A percentile compares a stretch with the other conserved stretches of the same genome.
These are phyloP conservation scores for Candida arabinofermentans DNA, from an alignment of 805 yeast genomes.

Conservation along the genomic window DNA sequence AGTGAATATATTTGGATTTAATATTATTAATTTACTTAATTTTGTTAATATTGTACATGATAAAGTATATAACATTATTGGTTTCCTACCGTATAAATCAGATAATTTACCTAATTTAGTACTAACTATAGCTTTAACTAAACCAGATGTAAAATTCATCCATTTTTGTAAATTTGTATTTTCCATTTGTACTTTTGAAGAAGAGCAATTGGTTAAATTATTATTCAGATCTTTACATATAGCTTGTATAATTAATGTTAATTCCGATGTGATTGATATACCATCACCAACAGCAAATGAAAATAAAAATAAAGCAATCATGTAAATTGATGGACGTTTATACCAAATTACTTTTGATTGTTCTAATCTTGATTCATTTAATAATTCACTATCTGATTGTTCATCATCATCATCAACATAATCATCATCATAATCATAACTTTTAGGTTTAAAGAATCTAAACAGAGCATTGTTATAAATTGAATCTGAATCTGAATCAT, in stretches of 20 bases:
- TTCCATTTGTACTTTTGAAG: slow-evolving; percentile 37
- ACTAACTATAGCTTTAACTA: slow-evolving; percentile 46
- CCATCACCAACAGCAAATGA: slow-evolving; percentile 40
- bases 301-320: slow-evolving; percentile 42
- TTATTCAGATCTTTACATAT: slow-evolving; percentile 33
- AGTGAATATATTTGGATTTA: slow-evolving; percentile 17
- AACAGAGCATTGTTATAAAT: too few species aligned
- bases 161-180: slow-evolving; percentile 49
- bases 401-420: slow-evolving; percentile 29
- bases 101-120: slow-evolving; percentile 62
- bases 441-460: slow-evolving; percentile 3
- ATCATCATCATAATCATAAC: slow-evolving; percentile 23
- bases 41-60: slow-evolving; percentile 13
- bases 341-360: slow-evolving; percentile 44
- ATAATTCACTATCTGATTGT: slow-evolving; percentile 39
- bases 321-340: slow-evolving; percentile 51
- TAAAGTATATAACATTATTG: slow-evolving; percentile 36
- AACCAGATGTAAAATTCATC: slow-evolving; percentile 37
- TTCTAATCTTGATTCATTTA: slow-evolving; percentile 43
- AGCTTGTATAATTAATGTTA: slow-evolving; percentile 34
- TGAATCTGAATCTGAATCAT: too few species aligned
- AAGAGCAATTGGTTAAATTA: slow-evolving; percentile 7
- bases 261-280: slow-evolving; percentile 36
- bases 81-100: slow-evolving; percentile 61
- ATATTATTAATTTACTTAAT: slow-evolving; percentile 10